Evolutionary conservation across 2,329 filamentous ascomycete species (phyloP).

Genomic region (Scortechinia acanthostroma): DNA sequence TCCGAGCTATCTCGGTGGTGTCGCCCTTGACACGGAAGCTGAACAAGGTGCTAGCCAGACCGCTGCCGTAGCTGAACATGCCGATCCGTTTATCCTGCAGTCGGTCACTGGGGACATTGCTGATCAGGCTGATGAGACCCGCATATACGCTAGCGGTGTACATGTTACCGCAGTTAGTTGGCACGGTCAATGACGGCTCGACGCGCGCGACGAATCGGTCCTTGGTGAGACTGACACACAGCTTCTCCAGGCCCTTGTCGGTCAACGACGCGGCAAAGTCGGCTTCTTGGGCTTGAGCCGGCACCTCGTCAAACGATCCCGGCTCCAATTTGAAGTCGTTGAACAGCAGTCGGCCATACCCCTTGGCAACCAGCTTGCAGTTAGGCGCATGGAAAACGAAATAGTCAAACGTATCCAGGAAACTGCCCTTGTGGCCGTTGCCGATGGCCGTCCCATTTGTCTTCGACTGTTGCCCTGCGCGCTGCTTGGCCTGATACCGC

Average conservation of each 20-base stretch:
- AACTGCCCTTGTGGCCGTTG: conserved; percentile 26
- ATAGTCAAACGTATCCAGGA: conserved; percentile 42
- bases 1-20: not conserved
- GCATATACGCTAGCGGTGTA: conserved; percentile 42
- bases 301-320: conserved; percentile 37
- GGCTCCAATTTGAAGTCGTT: conserved; percentile 38
- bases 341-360: conserved; percentile 40
- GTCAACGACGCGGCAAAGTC: conserved; percentile 34
- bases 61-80: conserved; percentile 42
- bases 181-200: conserved; percentile 36
- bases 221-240: conserved; percentile 39
- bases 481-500: conserved; percentile 39
- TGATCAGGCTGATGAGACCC: conserved; percentile 34
- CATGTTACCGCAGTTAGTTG: conserved; percentile 46
- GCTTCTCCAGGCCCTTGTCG: conserved; percentile 43
- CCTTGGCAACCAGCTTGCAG: conserved; percentile 45
- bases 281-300: conserved; percentile 33
- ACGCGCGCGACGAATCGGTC: conserved; percentile 39
- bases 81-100: conserved; percentile 39
- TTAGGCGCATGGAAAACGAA: conserved; percentile 45
- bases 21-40: conserved; percentile 20
- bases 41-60: conserved; percentile 39
- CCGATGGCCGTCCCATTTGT: conserved; percentile 16
- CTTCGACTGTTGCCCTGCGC: conserved; percentile 20
- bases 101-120: conserved; percentile 31